Conservation (phyloP, 352 stramenopile species). For the Phytopythium oedochilum region DNA sequence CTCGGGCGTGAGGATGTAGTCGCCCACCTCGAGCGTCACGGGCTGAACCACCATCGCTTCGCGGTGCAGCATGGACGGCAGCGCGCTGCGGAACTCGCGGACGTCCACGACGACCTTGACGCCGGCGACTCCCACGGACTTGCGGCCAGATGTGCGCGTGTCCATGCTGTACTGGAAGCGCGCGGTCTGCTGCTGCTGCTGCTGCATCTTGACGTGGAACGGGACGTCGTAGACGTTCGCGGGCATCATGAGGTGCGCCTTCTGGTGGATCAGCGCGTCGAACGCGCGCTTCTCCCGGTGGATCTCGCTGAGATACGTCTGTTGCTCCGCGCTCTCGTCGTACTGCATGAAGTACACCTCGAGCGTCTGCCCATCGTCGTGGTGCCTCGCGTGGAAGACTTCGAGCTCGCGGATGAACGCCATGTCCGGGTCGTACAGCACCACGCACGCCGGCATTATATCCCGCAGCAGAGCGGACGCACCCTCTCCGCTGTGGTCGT, state of each 20-base stretch:
- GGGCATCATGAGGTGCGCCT: constrained; percentile 88
- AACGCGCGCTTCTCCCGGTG: constrained; percentile 96
- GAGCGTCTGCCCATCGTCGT: constrained; percentile 21
- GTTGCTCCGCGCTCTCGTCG: constrained; percentile 94
- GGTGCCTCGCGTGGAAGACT: constrained; percentile 81
- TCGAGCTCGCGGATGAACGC: constrained; percentile 95
- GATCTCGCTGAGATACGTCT: constrained; percentile 93
- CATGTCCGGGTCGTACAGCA: constrained; percentile 95
- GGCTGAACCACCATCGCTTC: constrained; percentile 91
- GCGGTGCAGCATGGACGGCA: constrained; percentile 97
- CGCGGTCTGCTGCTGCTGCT: constrained; percentile 26
- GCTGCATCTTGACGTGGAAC: constrained; percentile 66
- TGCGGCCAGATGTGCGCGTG: constrained; percentile 59
- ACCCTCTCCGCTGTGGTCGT: constrained; percentile 41
- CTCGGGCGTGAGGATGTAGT: constrained; percentile 97
- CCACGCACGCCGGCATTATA: constrained; percentile 85
- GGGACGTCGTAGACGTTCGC: constrained; percentile 84
- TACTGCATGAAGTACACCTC: constrained; percentile 97
- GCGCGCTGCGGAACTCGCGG: constrained; percentile 94
- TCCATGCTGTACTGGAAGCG: constrained; percentile 72
- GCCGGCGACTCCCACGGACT: constrained; percentile 25
- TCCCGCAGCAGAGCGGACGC: constrained; percentile 83
- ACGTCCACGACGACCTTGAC: constrained; percentile 93
- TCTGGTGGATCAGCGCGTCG: constrained; percentile 95
- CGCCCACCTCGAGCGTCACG: constrained; percentile 94